Conservation (phyloP, 192 early-diverging fungal species). For the Backusella liffmaniae region DNA sequence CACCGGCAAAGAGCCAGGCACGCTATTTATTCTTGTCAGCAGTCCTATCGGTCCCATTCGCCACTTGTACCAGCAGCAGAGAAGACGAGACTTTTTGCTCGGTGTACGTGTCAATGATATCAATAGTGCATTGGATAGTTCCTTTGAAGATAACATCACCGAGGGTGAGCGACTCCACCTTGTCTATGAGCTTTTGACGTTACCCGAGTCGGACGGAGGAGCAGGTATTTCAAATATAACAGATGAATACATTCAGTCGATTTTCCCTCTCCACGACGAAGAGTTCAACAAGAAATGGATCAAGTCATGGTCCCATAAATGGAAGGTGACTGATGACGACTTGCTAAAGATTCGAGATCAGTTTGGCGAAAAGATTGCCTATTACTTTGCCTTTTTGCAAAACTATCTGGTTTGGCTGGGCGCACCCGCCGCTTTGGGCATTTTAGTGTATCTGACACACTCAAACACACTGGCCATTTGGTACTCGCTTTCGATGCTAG, state of each 20-base stretch:
- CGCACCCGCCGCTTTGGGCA: conserved; percentile 64
- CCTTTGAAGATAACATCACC: conserved; percentile 15
- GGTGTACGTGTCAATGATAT: conserved; percentile 54
- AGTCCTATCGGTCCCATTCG: conserved; percentile 47
- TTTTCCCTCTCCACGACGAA: conserved; percentile 80
- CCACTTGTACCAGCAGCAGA: not conserved
- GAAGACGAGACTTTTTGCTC: conserved; percentile 67
- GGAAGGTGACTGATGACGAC: conserved; percentile 71
- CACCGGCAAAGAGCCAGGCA: conserved; percentile 44
- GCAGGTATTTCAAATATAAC: conserved; percentile 53
- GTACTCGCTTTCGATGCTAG: conserved; percentile 63
- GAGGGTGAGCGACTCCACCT: conserved; percentile 61
- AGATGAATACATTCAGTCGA: conserved; percentile 58
- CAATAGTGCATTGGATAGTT: conserved; percentile 18
- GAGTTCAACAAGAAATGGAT: conserved; percentile 84
- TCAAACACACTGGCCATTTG: conserved; percentile 57
- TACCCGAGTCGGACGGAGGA: conserved; percentile 55
- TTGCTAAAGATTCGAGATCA: conserved; percentile 73
- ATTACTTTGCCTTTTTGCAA: conserved; percentile 94
- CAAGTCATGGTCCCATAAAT: conserved; percentile 76
- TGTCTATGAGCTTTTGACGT: conserved; percentile 62
- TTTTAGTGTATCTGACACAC: conserved; percentile 53
- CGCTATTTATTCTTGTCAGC: conserved; percentile 65
- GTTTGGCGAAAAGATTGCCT: conserved; percentile 91
- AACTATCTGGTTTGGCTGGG: conserved; percentile 80